Evolutionary conservation across 305 asterid species (phyloP), one percentile per base, ranked within the genome.

Genomic region (Ruellia speciosa): DNA sequence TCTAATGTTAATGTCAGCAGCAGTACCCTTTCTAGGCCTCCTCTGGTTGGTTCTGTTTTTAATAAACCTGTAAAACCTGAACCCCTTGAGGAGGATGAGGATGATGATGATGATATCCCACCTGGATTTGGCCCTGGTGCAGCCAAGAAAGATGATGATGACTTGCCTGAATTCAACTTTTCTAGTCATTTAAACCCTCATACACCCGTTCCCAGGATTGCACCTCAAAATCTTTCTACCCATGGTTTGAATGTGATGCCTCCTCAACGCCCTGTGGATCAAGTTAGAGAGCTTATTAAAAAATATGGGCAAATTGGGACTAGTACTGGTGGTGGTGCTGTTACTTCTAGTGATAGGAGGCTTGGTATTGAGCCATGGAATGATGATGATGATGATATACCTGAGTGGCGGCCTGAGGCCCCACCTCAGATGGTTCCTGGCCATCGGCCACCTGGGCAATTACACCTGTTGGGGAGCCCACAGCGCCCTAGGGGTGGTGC

Each of bases 351-450:
- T 31, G 64, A 57, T 56, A 75, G 73, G 68, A 65, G 58, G 16
- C 60, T 68, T 20, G 89, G 90, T 17, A 72, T 81, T 24, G 79
- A 81, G 70, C 82, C 95, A 0, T 92, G 99, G 99, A 78, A 28
- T 6, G 95, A 85, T 5, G 95, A 83, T 3, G 97, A 90, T 14
- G 97, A 90, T 58, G 96, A 93, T 53, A 89, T 93, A 8, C 99
- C 96, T 0, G 97, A 93, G 66, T 93, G 99, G 99, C 79, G 68
- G 77, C 99, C 97, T 0, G 76, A 81, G 18, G 74, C 77, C 46
- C 31, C 31, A 24, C 31, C 31, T 2, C 31, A 24, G 31, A 81
- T 78, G 10, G 67, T 68, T 11, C 13, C 14, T 18, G 75, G 7
- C 24, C 68, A 63, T 19, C 73, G 72, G 1, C 47, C 40, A 12